Evolutionary conservation across 2,329 filamentous ascomycete genomes (phyloP).

Genomic region (Aspergillus latus): DNA sequence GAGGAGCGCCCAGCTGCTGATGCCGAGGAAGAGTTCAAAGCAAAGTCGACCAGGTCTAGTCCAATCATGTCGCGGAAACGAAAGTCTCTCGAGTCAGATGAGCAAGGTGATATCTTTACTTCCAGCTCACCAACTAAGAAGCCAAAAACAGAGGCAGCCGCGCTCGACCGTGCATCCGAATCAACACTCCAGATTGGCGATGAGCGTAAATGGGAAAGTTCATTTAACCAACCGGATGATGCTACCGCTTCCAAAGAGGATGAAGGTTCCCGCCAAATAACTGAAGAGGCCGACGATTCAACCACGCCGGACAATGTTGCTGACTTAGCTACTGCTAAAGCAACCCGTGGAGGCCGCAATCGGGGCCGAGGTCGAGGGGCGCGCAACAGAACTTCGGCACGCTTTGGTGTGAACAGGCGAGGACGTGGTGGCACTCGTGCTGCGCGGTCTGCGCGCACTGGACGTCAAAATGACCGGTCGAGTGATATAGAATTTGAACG

Average conservation of each 20-base stretch:
- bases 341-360: conserved; percentile 31
- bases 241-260: conserved; percentile 15
- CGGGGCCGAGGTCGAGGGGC: conserved; percentile 37
- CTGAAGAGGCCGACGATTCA: conserved; percentile 26
- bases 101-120: conserved; percentile 14
- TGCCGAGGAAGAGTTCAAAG: conserved; percentile 3
- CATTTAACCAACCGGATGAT: conserved; percentile 21
- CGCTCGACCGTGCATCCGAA: conserved; percentile 22
- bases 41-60: conserved; percentile 18
- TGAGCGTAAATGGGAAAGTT: conserved; percentile 21
- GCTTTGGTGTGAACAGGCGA: conserved; percentile 21
- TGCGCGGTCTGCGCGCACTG: conserved; percentile 25
- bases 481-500: conserved; percentile 33
- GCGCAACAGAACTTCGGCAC: conserved; percentile 30
- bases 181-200: conserved; percentile 26
- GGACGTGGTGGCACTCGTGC: conserved; percentile 33
- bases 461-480: conserved; percentile 28
- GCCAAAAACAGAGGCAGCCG: conserved; percentile 32
- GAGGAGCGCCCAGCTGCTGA: conserved; percentile 3
- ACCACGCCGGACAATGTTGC: conserved; percentile 20
- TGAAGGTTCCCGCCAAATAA: conserved; percentile 23
- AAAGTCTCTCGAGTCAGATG: conserved; percentile 27
- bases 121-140: conserved; percentile 29
- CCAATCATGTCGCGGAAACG: conserved; percentile 26
- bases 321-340: conserved; percentile 24